Evolutionary conservation across 257 asterid genomes (phyloP), one percentile per base, ranked within the genome.

Genomic region (Nicotiana attenuata): DNA sequence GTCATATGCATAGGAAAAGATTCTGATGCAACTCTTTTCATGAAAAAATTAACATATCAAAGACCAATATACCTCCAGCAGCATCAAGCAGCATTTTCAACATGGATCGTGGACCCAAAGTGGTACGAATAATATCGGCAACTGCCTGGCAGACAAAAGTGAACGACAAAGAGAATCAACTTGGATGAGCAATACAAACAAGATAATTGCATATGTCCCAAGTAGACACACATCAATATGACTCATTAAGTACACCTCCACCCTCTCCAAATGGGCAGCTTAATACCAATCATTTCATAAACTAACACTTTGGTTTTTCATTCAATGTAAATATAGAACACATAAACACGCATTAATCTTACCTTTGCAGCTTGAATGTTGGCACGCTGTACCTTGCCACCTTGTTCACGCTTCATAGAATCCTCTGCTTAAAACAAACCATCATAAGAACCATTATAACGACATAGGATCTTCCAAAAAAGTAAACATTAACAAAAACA

Each of bases 321-420:
- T 66, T 65, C 60, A 2, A 47, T 14, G 1, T 66, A 26, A 16
- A 78, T 7, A 52, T 8, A 52, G 35, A 60, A 1, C 47, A 41
- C 11, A 31, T 26, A 47, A 3, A 57, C 75, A 76, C 19, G 65
- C 73, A 29, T 76, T 17, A 22, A 29, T 28, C 71, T 24, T 81
- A 95, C 99, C 98, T 95, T 95, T 7, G 99, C 94, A 41, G 99
- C 99, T 85, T 95, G 99, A 81, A 95, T 95, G 77, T 93, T 95
- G 15, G 91, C 95, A 89, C 90, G 92, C 59, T 93, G 99, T 83
- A 93, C 99, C 89, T 93, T 95, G 65, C 84, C 91, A 78, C 98
- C 99, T 47, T 97, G 92, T 81, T 95, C 99, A n/a, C 97, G 92
- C 88, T 92, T 92, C 89, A 95, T 59, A 19, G 97, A 82, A 86